Evolutionary conservation across 2,329 filamentous ascomycete species (phyloP).

Genomic region (Alternaria alternata): DNA sequence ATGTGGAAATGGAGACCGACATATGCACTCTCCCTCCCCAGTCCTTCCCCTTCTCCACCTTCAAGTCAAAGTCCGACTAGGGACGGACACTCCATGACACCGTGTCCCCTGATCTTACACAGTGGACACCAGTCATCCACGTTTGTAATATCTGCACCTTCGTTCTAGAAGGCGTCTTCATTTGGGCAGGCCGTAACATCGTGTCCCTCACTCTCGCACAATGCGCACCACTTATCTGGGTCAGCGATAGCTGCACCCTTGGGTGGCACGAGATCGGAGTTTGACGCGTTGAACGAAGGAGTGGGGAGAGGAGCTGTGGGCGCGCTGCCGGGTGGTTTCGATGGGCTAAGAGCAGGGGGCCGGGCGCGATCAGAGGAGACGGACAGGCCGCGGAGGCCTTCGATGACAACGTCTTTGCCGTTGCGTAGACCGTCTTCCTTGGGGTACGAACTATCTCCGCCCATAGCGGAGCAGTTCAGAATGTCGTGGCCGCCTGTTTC

Average conservation of each 20-base stretch:
- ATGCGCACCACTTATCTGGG: constrained; percentile 91
- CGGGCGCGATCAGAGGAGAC: constrained; percentile 41
- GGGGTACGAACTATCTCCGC: constrained; percentile 55
- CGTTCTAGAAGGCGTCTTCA: constrained; percentile 72
- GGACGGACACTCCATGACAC: background rate
- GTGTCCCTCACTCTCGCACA: constrained; percentile 95
- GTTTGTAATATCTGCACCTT: background rate
- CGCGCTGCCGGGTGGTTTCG: constrained; percentile 46
- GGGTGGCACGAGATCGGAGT: constrained; percentile 42
- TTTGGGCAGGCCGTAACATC: constrained; percentile 95
- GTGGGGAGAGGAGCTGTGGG: constrained; percentile 47
- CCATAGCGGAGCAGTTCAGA: constrained; percentile 92
- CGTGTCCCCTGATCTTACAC: background rate
- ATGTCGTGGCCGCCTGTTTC: constrained; percentile 93
- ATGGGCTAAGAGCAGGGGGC: constrained; percentile 40
- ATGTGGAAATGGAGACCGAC: background rate
- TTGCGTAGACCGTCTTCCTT: constrained; percentile 34
- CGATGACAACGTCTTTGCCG: constrained; percentile 44
- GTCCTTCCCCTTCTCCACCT: too few species aligned
- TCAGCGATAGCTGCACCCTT: constrained; percentile 60
- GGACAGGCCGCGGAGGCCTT: constrained; percentile 45
- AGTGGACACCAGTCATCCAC: background rate
- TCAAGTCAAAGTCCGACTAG: background rate
- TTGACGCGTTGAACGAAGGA: constrained; percentile 40
- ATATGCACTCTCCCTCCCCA: background rate